Evolutionary conservation across 306 rosid genomes (phyloP).

Genomic region (Aeschynomene evenia): DNA sequence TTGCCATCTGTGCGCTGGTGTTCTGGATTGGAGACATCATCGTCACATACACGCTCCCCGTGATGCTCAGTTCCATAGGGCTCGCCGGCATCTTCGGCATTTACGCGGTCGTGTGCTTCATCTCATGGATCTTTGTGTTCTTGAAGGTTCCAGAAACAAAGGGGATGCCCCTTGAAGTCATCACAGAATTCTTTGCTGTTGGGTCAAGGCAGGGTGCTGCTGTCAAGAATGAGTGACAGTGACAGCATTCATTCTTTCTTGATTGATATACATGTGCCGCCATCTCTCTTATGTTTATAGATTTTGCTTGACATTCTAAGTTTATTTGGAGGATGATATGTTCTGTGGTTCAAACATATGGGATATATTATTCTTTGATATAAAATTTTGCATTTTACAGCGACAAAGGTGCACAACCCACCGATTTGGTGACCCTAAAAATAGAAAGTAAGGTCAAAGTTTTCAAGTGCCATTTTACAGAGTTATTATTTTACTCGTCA

Average conservation of each 20-base stretch:
- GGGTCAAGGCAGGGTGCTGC: slow-evolving; percentile 56
- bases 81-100: slow-evolving; percentile 62
- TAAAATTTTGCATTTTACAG: slow-evolving; percentile 36
- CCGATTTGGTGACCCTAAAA: not conserved
- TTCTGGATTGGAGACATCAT: slow-evolving; percentile 75
- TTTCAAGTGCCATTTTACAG: not conserved
- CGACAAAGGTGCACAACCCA: not conserved
- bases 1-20: slow-evolving; percentile 68
- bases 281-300: slow-evolving; percentile 15
- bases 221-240: slow-evolving; percentile 51
- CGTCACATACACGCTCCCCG: slow-evolving; percentile 65
- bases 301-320: slow-evolving; percentile 33
- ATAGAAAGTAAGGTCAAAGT: not conserved
- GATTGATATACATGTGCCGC: slow-evolving; percentile 11
- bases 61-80: slow-evolving; percentile 57
- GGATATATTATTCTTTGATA: slow-evolving; percentile 30
- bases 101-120: slow-evolving; percentile 56
- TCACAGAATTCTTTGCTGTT: slow-evolving; percentile 71
- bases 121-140: slow-evolving; percentile 67
- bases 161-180: slow-evolving; percentile 92
- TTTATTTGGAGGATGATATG: slow-evolving; percentile 12
- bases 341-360: slow-evolving; percentile 26
- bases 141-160: slow-evolving; percentile 87
- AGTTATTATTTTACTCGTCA: too few relatives aligned
- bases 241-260: not conserved